phyloP scores from a whole-genome alignment of 2,329 filamentous ascomycete genomes.

The Sclerotinia trifoliorum region DNA sequence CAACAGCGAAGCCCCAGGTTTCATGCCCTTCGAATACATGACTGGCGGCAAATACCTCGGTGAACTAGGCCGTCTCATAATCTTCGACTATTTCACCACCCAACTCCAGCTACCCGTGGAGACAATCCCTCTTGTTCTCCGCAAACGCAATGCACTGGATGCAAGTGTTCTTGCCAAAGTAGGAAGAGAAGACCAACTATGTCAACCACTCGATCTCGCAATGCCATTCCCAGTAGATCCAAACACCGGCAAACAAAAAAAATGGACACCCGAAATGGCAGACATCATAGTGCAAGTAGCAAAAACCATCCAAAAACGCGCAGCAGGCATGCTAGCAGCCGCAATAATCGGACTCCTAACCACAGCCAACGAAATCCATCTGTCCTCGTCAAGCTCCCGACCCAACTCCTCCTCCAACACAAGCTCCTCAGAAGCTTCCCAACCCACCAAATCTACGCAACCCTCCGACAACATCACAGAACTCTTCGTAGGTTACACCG shows the following conservation, averaged over 20 bases:
- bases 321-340: conserved; percentile 71
- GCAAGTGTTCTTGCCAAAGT: conserved; percentile 5
- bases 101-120: conserved; percentile 27
- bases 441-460: neutral
- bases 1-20: conserved; percentile 71
- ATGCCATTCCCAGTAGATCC: neutral
- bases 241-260: conserved; percentile 36
- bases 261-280: conserved; percentile 62
- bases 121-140: conserved; percentile 30
- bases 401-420: conserved; percentile 23
- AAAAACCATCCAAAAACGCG: conserved; percentile 67
- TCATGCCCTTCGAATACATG: conserved; percentile 98
- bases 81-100: conserved; percentile 77
- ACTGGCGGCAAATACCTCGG: conserved; percentile 91
- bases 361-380: conserved; percentile 63
- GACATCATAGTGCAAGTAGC: conserved; percentile 63
- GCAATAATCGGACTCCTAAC: conserved; percentile 68
- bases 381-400: conserved; percentile 20
- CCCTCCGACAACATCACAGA: conserved; percentile 45
- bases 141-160: conserved; percentile 42
- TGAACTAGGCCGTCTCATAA: conserved; percentile 75
- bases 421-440: neutral
- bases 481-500: conserved; percentile 75
- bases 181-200: neutral
- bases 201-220: neutral